Percentiles rank a stretch among this genome's conserved stretches.
phyloP scores from a whole-genome alignment of 139 green algal genomes.

The Gonium pectorale region DNA sequence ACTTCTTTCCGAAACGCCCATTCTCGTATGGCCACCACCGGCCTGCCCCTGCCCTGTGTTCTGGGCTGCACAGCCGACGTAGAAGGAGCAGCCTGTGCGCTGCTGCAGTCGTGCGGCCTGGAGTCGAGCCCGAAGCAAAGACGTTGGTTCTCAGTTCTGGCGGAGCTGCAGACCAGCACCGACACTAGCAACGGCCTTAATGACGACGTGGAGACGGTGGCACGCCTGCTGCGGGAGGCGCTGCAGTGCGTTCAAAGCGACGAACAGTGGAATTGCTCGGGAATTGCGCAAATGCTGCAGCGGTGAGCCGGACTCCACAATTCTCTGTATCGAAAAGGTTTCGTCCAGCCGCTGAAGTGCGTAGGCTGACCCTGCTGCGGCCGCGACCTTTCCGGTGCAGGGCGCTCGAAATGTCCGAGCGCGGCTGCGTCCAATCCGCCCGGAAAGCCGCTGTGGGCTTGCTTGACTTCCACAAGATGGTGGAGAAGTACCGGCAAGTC shows the following conservation, averaged over 20 bases:
- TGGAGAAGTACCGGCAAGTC: constrained; percentile 45
- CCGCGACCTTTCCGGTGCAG: too few relatives aligned
- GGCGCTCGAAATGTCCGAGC: constrained; percentile 38
- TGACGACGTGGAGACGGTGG: neutral
- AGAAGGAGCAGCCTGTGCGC: neutral
- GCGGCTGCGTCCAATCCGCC: constrained; percentile 28
- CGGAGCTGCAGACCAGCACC: constrained; percentile 7
- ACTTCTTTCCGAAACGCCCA: constrained; percentile 27
- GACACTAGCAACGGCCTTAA: neutral
- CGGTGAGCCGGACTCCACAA: neutral
- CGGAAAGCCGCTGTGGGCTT: constrained; percentile 19
- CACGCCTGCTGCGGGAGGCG: constrained; percentile 20
- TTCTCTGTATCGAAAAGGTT: too few relatives aligned
- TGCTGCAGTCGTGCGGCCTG: neutral
- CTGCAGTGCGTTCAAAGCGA: constrained; percentile 30
- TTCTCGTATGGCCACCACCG: too few relatives aligned
- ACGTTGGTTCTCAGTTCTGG: constrained; percentile 26
- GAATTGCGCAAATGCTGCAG: constrained; percentile 31
- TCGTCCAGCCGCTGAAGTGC: too few relatives aligned
- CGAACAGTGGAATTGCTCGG: constrained; percentile 44
- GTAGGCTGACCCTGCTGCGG: too few relatives aligned
- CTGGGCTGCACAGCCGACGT: too few relatives aligned
- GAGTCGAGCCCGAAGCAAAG: constrained; percentile 1
- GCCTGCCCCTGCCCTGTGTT: too few relatives aligned
- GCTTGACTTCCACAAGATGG: constrained; percentile 46